Conservation (phyloP, 164 flowering plant genomes). For the Annona squamosa region DNA sequence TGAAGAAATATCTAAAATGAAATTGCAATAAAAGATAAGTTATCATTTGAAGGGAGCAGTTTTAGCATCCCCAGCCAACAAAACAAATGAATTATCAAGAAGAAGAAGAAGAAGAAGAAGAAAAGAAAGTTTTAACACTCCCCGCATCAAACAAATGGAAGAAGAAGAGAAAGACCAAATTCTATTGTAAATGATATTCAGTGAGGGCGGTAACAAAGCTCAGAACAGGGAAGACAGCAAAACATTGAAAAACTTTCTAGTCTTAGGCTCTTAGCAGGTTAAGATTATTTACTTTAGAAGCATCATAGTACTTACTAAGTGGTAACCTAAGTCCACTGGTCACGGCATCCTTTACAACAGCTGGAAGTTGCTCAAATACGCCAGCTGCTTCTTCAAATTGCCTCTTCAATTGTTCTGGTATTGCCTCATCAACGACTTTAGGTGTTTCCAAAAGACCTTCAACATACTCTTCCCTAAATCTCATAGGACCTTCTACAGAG, state of each 20-base stretch:
- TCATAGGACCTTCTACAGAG: slow-evolving; percentile 82
- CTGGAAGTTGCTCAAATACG: slow-evolving; percentile 74
- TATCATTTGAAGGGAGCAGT: too few species aligned
- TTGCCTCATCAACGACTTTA: slow-evolving; percentile 47
- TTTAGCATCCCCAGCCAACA: too few species aligned
- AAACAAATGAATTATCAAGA: too few species aligned
- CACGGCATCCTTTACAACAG: slow-evolving; percentile 51
- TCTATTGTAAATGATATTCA: too few species aligned
- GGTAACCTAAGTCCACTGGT: slow-evolving; percentile 63
- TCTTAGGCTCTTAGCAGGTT: background rate
- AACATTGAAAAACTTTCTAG: background rate
- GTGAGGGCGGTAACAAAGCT: background rate
- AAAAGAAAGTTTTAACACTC: too few species aligned
- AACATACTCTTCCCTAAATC: slow-evolving; percentile 85
- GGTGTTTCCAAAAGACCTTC: slow-evolving; percentile 71
- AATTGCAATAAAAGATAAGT: too few species aligned
- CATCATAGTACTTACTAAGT: slow-evolving; percentile 42
- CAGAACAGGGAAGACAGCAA: background rate
- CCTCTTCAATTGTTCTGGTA: slow-evolving; percentile 76
- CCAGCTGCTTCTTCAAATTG: slow-evolving; percentile 59
- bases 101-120: too few species aligned
- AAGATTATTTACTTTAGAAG: background rate
- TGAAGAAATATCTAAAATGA: too few species aligned
- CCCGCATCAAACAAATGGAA: background rate
- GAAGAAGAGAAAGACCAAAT: background rate